Evolutionary conservation across 768 basidiomycete species (phyloP).

Genomic region (Tylopilus vinaceipallidus): DNA sequence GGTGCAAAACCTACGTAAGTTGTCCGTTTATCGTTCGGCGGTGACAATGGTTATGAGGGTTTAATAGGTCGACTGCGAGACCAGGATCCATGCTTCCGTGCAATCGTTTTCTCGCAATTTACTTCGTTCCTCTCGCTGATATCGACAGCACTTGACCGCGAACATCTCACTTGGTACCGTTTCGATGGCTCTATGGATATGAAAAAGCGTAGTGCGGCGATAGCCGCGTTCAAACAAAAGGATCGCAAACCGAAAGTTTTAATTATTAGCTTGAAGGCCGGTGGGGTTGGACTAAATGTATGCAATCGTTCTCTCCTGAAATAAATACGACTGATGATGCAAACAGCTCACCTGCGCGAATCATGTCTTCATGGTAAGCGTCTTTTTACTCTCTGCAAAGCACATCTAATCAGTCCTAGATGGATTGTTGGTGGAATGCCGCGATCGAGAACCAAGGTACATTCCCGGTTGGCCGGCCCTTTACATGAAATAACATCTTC

Average conservation of each 20-base stretch:
- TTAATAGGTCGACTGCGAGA: slow-evolving; percentile 55
- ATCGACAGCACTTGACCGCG: slow-evolving; percentile 64
- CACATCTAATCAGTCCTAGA: slow-evolving; percentile 42
- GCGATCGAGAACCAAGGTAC: slow-evolving; percentile 78
- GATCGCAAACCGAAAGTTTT: slow-evolving; percentile 73
- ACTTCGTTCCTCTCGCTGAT: slow-evolving; percentile 87
- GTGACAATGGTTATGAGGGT: not conserved
- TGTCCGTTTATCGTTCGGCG: not conserved
- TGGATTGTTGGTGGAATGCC: slow-evolving; percentile 94
- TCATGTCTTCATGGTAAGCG: slow-evolving; percentile 80
- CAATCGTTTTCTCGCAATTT: slow-evolving; percentile 89
- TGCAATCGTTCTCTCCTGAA: slow-evolving; percentile 19
- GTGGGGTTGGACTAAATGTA: slow-evolving; percentile 89
- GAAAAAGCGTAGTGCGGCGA: slow-evolving; percentile 71
- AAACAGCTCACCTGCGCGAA: slow-evolving; percentile 73
- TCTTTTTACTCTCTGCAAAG: not conserved
- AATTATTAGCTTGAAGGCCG: slow-evolving; percentile 82
- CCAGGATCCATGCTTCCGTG: slow-evolving; percentile 76
- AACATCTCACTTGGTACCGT: slow-evolving; percentile 66
- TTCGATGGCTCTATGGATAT: slow-evolving; percentile 94
- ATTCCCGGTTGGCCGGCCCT: not conserved
- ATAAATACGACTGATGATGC: not conserved
- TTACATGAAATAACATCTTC: slow-evolving; percentile 4
- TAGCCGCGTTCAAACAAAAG: slow-evolving; percentile 72
- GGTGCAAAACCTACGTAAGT: slow-evolving; percentile 64